phyloP scores from a whole-genome alignment of 2,329 filamentous ascomycete species.

The Epichloe coenophiala region DNA sequence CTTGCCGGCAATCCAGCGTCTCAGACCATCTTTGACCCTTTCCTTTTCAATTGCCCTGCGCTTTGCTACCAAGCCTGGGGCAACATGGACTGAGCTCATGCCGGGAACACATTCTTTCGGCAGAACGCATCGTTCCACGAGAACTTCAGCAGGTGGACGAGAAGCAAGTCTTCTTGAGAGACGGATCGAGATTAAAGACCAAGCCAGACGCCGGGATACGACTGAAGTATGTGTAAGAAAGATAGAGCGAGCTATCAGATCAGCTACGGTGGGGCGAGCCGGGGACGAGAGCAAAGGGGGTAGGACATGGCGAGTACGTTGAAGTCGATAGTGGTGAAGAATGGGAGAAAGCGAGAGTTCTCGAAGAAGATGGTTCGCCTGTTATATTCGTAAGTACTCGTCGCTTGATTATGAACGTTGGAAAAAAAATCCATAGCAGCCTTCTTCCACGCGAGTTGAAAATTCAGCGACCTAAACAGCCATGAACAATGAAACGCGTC shows the following conservation, averaged over 20 bases:
- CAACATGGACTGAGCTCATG: constrained; percentile 28
- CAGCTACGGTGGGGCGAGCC: constrained; percentile 43
- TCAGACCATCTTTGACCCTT: constrained; percentile 51
- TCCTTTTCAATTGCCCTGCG: constrained; percentile 52
- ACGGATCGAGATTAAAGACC: constrained; percentile 51
- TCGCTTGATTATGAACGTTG: neutral
- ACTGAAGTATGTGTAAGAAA: constrained; percentile 54
- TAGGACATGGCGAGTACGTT: constrained; percentile 39
- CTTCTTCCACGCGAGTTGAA: neutral
- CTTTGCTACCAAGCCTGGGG: constrained; percentile 48
- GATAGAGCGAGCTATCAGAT: constrained; percentile 51
- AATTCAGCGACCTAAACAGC: neutral
- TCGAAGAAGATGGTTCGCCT: constrained; percentile 51
- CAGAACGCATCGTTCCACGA: constrained; percentile 51
- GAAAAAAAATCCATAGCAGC: too few species aligned
- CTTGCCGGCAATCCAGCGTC: constrained; percentile 49
- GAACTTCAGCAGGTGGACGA: constrained; percentile 43
- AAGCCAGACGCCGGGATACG: constrained; percentile 48
- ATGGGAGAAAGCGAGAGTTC: constrained; percentile 50
- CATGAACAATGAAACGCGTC: neutral
- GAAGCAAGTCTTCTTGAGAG: constrained; percentile 47
- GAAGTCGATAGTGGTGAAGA: constrained; percentile 49
- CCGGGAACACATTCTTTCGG: constrained; percentile 49
- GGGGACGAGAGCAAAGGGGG: constrained; percentile 42
- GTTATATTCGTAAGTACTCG: constrained; percentile 3